These are phyloP conservation scores for Eucalyptus polybractea DNA, from an alignment of 345 rosid genomes.

Conservation along the genomic window DNA sequence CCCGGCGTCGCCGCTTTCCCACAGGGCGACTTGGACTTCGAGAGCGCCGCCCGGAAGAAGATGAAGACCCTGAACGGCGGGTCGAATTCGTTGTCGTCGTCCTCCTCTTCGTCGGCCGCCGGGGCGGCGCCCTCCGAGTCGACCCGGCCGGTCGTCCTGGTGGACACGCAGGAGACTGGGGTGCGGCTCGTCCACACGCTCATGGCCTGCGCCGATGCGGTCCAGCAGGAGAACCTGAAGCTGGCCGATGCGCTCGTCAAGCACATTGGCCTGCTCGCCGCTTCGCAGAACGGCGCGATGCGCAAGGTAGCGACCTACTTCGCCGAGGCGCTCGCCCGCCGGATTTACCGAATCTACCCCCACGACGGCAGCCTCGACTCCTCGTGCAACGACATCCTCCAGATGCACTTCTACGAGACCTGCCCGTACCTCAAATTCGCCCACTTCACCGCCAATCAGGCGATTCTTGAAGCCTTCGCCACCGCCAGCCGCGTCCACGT, in stretches of 20 bases:
- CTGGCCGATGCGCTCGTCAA: constrained; percentile 74
- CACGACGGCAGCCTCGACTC: constrained; percentile 17
- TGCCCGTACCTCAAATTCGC: constrained; percentile 94
- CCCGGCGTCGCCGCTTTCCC: constrained; percentile 64
- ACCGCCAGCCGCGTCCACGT: constrained; percentile 56
- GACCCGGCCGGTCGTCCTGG: constrained; percentile 52
- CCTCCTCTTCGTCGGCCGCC: constrained; percentile 1
- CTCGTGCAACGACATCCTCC: constrained; percentile 38
- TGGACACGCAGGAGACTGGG: constrained; percentile 82
- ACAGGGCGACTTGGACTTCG: neutral
- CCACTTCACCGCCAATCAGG: constrained; percentile 92
- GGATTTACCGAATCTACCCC: constrained; percentile 63
- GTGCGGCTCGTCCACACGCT: constrained; percentile 78
- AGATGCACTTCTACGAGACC: constrained; percentile 81
- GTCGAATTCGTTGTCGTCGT: constrained; percentile 1
- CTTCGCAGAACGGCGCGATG: constrained; percentile 78
- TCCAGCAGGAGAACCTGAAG: constrained; percentile 47
- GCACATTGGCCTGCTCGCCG: constrained; percentile 59
- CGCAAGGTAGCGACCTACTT: constrained; percentile 89
- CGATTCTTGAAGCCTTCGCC: constrained; percentile 68
- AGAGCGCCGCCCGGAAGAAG: constrained; percentile 15
- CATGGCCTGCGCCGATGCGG: constrained; percentile 80
- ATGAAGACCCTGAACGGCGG: constrained; percentile 4
- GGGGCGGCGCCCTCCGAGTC: constrained; percentile 5
- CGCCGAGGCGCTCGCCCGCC: constrained; percentile 69